These are phyloP conservation scores for Aspergillus panamensis DNA, from an alignment of 495 filamentous ascomycete species.

Conservation along the genomic window DNA sequence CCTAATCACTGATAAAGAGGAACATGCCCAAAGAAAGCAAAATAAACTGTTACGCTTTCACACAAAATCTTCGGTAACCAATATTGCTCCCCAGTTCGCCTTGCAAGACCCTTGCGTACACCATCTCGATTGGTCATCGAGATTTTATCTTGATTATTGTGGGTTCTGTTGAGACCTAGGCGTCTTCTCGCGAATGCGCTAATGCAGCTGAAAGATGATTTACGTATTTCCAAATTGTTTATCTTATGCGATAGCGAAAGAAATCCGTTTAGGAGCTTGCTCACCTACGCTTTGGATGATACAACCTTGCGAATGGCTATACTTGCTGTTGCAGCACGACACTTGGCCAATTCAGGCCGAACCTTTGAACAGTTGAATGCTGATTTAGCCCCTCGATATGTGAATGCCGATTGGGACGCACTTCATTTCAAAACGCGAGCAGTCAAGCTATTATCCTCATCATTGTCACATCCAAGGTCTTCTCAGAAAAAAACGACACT, in stretches of 20 bases:
- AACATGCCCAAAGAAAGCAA: neutral
- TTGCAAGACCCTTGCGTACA: slow-evolving; percentile 39
- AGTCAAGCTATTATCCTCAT: slow-evolving; percentile 40
- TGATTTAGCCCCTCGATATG: slow-evolving; percentile 12
- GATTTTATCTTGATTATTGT: slow-evolving; percentile 52
- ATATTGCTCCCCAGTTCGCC: neutral
- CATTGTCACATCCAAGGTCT: slow-evolving; percentile 23
- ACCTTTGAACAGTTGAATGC: slow-evolving; percentile 21
- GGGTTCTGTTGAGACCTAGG: slow-evolving; percentile 9
- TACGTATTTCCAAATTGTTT: slow-evolving; percentile 52
- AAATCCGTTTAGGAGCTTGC: slow-evolving; percentile 53
- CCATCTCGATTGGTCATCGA: slow-evolving; percentile 32
- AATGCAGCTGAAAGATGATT: slow-evolving; percentile 37
- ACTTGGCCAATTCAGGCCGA: slow-evolving; percentile 41
- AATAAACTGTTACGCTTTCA: neutral
- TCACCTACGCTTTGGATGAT: slow-evolving; percentile 45
- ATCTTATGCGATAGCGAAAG: slow-evolving; percentile 50
- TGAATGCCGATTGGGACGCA: slow-evolving; percentile 40
- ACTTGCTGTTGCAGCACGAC: slow-evolving; percentile 53
- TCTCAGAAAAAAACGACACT: slow-evolving; percentile 36
- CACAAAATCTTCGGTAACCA: too few species aligned
- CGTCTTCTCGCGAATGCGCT: neutral
- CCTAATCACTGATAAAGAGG: neutral
- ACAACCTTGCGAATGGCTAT: slow-evolving; percentile 50
- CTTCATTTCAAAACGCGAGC: slow-evolving; percentile 49